These are phyloP conservation scores for Psidium friedrichsthalianum DNA, from an alignment of 345 rosid genomes.

Conservation along the genomic window DNA sequence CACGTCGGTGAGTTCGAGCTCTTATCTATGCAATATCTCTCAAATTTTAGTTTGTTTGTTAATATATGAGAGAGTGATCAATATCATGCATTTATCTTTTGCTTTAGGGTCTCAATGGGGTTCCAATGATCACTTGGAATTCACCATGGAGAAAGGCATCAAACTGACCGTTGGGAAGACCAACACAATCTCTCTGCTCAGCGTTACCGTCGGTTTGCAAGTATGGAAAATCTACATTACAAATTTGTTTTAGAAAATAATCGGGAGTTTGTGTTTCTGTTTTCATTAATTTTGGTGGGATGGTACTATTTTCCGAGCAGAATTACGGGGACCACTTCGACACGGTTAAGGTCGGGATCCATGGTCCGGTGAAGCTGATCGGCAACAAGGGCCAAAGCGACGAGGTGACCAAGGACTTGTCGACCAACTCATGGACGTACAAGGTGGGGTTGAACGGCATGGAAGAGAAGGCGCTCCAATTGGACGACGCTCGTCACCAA, in stretches of 20 bases:
- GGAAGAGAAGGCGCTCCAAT: constrained; percentile 6
- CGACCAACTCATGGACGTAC: constrained; percentile 37
- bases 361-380: constrained; percentile 22
- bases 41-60: background rate
- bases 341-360: constrained; percentile 3
- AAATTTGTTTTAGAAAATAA: background rate
- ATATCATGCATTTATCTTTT: background rate
- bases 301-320: constrained; percentile 1
- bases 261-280: background rate
- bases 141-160: constrained; percentile 11
- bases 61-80: background rate
- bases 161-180: constrained; percentile 9
- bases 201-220: constrained; percentile 40
- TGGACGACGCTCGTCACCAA: background rate
- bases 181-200: constrained; percentile 25
- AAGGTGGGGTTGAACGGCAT: constrained; percentile 43
- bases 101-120: constrained; percentile 11
- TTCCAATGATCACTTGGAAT: background rate
- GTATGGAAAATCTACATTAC: background rate
- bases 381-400: background rate
- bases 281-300: background rate
- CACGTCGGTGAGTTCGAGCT: constrained; percentile 12
- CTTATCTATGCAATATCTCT: background rate
- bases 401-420: constrained; percentile 6
- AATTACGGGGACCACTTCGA: constrained; percentile 23